phyloP scores from a whole-genome alignment of 2,329 filamentous ascomycete species.

The Amauroascus niger region DNA sequence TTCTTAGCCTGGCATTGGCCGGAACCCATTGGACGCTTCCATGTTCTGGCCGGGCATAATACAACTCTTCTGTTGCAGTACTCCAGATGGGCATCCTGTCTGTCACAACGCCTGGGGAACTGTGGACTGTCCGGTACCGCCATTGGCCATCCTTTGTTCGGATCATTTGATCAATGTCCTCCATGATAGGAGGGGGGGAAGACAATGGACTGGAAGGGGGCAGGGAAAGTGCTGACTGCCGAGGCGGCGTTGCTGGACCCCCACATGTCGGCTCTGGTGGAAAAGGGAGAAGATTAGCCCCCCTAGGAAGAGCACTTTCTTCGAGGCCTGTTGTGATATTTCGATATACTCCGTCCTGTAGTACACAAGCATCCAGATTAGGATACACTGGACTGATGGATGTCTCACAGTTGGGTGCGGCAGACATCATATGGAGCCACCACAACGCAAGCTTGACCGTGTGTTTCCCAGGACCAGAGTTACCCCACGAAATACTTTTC shows the following conservation, averaged over 20 bases:
- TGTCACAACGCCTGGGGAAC: too few species aligned
- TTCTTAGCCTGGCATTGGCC: too few species aligned
- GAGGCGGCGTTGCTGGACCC: not conserved
- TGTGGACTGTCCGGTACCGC: too few species aligned
- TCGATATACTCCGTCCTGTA: not conserved
- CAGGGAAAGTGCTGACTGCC: not conserved
- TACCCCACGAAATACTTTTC: constrained; percentile 12
- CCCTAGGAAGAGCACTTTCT: not conserved
- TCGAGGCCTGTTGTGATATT: not conserved
- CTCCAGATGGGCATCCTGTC: too few species aligned
- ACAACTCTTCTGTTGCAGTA: too few species aligned
- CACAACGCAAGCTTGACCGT: constrained; percentile 13
- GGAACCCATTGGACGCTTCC: too few species aligned
- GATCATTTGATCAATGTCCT: too few species aligned
- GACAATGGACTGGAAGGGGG: not conserved
- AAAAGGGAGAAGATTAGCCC: too few species aligned
- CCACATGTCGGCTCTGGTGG: not conserved
- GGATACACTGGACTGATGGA: not conserved
- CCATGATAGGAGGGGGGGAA: not conserved
- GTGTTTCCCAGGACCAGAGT: constrained; percentile 3
- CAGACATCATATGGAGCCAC: constrained; percentile 16
- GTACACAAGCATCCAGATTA: constrained; percentile 6
- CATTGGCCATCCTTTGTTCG: too few species aligned
- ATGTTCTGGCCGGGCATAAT: too few species aligned
- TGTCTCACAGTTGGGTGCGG: constrained; percentile 5